Evolutionary conservation across 345 rosid species (phyloP).

Genomic region (Dipteronia sinensis): DNA sequence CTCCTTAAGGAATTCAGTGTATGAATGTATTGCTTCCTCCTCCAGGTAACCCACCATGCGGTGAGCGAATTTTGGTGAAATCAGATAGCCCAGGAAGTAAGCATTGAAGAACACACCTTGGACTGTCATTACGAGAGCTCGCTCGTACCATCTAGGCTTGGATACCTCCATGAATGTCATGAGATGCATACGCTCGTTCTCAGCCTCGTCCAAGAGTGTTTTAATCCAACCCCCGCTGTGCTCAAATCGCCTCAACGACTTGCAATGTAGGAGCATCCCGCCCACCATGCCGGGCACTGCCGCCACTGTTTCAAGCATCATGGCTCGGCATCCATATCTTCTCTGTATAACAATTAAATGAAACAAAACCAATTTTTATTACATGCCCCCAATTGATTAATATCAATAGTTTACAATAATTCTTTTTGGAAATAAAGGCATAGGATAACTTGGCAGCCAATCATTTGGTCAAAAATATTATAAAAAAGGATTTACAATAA

Average conservation of each 20-base stretch:
- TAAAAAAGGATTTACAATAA: too few species aligned
- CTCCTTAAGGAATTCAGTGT: conserved; percentile 82
- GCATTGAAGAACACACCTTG: conserved; percentile 84
- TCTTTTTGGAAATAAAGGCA: too few species aligned
- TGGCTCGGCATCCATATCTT: conserved; percentile 76
- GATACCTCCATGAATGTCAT: conserved; percentile 92
- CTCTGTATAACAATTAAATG: conserved; percentile 30
- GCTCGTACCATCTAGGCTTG: conserved; percentile 72
- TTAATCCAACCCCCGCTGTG: conserved; percentile 90
- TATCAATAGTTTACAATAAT: neutral
- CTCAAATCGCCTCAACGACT: conserved; percentile 69
- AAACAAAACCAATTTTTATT: neutral
- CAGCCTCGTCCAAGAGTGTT: conserved; percentile 77
- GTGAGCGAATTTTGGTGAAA: conserved; percentile 79
- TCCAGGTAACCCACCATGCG: conserved; percentile 83
- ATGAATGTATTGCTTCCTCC: conserved; percentile 82
- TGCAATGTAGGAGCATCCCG: conserved; percentile 76
- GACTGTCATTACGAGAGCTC: conserved; percentile 67
- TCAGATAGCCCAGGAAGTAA: conserved; percentile 64
- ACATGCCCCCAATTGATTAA: neutral
- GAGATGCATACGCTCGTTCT: conserved; percentile 88
- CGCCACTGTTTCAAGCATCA: conserved; percentile 91
- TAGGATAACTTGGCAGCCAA: neutral
- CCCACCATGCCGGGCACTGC: conserved; percentile 89
- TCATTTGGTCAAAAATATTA: too few species aligned